phyloP scores from a whole-genome alignment of 306 rosid genomes.

The Quercus berberidifolia region DNA sequence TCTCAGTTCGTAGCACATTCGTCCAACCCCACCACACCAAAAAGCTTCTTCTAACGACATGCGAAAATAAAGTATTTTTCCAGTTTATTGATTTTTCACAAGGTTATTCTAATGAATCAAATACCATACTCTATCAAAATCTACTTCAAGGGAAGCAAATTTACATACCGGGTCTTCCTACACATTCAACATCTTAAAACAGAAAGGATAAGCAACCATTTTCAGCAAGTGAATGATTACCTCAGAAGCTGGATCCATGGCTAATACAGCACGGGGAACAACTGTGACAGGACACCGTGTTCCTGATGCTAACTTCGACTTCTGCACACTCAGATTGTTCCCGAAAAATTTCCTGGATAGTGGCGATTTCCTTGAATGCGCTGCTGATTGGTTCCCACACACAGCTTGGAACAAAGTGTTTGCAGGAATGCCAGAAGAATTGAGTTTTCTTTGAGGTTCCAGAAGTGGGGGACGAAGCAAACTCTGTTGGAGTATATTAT shows the following conservation, averaged over 20 bases:
- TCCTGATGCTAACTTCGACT: conserved; percentile 46
- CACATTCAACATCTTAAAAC: not conserved
- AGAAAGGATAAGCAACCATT: not conserved
- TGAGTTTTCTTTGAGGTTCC: conserved; percentile 52
- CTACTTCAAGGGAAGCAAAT: not conserved
- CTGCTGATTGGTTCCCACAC: conserved; percentile 41
- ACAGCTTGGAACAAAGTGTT: conserved; percentile 44
- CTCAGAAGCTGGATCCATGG: conserved; percentile 51
- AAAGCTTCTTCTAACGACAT: not conserved
- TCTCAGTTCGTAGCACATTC: not conserved
- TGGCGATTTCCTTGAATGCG: conserved; percentile 36
- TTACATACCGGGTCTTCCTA: not conserved
- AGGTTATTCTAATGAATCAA: not conserved
- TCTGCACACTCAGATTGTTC: conserved; percentile 41
- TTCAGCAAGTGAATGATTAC: conserved; percentile 28
- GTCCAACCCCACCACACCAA: not conserved
- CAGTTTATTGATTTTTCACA: not conserved
- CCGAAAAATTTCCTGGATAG: conserved; percentile 55
- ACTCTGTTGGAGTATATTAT: conserved; percentile 60
- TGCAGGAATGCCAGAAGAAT: conserved; percentile 47
- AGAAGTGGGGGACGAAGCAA: conserved; percentile 44
- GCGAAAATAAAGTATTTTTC: not conserved
- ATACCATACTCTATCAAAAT: not conserved
- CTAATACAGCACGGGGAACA: conserved; percentile 58
- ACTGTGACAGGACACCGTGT: conserved; percentile 17